Conservation (phyloP, 2,329 filamentous ascomycete genomes). For the Fusarium kyushuense region DNA sequence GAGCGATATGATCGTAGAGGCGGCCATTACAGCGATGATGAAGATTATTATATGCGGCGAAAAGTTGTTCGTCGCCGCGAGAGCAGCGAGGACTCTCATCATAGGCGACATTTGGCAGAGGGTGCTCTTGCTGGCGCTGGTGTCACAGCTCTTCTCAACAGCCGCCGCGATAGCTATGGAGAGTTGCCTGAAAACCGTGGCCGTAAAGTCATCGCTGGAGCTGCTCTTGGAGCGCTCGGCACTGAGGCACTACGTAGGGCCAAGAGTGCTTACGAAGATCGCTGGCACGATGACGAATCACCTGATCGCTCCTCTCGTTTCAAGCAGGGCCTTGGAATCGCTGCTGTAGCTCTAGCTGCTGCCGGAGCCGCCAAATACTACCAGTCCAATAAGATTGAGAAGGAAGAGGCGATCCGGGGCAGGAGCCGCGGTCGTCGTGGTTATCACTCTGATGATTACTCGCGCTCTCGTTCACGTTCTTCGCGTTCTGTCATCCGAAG, state of each 20-base stretch:
- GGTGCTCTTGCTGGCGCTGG: constrained; percentile 75
- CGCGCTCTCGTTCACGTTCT: constrained; percentile 58
- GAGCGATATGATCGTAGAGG: constrained; percentile 56
- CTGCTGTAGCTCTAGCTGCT: constrained; percentile 72
- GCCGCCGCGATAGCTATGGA: constrained; percentile 64
- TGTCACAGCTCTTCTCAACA: constrained; percentile 68
- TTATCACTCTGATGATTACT: constrained; percentile 58
- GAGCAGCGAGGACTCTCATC: constrained; percentile 64
- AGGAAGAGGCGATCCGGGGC: constrained; percentile 68
- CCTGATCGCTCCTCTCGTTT: constrained; percentile 62
- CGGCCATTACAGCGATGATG: constrained; percentile 61
- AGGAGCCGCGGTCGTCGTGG: constrained; percentile 61
- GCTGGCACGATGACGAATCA: constrained; percentile 56
- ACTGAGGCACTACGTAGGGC: constrained; percentile 71
- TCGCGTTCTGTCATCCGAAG: constrained; percentile 56
- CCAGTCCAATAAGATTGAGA: constrained; percentile 69
- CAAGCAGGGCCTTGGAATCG: constrained; percentile 72
- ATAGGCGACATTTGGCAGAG: constrained; percentile 71
- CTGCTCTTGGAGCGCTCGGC: constrained; percentile 71
- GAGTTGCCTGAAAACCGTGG: constrained; percentile 65
- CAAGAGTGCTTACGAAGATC: constrained; percentile 70
- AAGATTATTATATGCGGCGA: constrained; percentile 61
- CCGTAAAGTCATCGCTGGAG: constrained; percentile 70
- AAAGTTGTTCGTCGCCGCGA: constrained; percentile 64
- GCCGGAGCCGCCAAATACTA: constrained; percentile 75